Percentiles rank a stretch among this genome's conserved stretches.
phyloP scores from a whole-genome alignment of 2,329 filamentous ascomycete genomes.

The Ophiostoma piceae region DNA sequence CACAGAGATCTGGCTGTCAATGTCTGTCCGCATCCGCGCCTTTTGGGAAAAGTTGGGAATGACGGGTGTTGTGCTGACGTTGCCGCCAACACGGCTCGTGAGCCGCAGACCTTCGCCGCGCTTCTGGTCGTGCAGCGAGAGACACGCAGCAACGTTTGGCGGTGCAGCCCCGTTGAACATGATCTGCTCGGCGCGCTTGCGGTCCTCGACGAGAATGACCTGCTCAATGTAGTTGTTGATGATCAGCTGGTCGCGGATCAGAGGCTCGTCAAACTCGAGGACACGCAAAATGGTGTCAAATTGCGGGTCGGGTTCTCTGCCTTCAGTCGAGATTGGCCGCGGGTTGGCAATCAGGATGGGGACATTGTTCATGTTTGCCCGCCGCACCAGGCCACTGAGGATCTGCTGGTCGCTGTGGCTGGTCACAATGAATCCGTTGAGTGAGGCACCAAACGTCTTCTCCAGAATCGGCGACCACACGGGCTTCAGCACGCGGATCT shows the following conservation, averaged over 20 bases:
- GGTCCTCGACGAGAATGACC: conserved; percentile 66
- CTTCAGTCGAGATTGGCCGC: conserved; percentile 50
- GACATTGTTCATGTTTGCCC: conserved; percentile 43
- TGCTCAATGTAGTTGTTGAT: conserved; percentile 82
- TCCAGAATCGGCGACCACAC: conserved; percentile 83
- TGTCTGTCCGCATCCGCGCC: conserved; percentile 75
- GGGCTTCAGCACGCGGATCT: conserved; percentile 70
- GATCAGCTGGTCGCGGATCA: conserved; percentile 75
- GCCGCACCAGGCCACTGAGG: conserved; percentile 61
- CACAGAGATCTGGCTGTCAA: conserved; percentile 57
- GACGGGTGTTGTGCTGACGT: conserved; percentile 36
- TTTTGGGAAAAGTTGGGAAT: conserved; percentile 45
- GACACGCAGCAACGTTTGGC: conserved; percentile 66
- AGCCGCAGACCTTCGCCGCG: conserved; percentile 58
- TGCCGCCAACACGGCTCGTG: conserved; percentile 39
- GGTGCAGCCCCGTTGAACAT: conserved; percentile 61
- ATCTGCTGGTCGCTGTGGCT: conserved; percentile 69
- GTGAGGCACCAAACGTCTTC: conserved; percentile 60
- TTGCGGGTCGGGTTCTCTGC: conserved; percentile 66
- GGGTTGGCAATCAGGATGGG: conserved; percentile 61
- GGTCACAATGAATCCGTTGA: conserved; percentile 77
- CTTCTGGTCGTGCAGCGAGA: conserved; percentile 60
- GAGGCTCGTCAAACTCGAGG: conserved; percentile 73
- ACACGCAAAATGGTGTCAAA: conserved; percentile 76
- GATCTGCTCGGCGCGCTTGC: conserved; percentile 60